Evolutionary conservation across 179 eudicot genomes (phyloP).

Genomic region (Silene coronaria): DNA sequence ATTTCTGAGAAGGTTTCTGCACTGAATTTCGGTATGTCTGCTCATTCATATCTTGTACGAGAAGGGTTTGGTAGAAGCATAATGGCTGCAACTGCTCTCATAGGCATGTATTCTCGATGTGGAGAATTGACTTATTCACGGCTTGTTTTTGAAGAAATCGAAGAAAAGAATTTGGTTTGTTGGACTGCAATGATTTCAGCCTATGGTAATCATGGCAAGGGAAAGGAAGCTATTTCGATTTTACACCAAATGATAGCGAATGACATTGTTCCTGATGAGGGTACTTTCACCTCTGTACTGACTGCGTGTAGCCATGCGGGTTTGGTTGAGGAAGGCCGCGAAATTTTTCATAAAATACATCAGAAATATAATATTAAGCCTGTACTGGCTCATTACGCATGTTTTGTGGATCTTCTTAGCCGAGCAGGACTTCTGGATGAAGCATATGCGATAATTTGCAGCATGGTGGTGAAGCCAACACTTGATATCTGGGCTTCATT

Average conservation of each 20-base stretch:
- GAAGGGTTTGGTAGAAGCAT: conserved; percentile 23
- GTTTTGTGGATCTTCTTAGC: conserved; percentile 27
- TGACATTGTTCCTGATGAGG: conserved; percentile 19
- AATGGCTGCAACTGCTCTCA: conserved; percentile 26
- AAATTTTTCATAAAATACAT: conserved; percentile 14
- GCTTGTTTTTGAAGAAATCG: conserved; percentile 20
- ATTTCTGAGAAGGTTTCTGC: conserved; percentile 31
- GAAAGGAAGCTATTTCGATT: conserved; percentile 17
- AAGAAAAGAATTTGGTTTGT: conserved; percentile 28
- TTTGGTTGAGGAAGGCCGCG: conserved; percentile 19
- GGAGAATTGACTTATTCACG: conserved; percentile 18
- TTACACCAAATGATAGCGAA: conserved; percentile 12
- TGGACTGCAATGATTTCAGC: conserved; percentile 28
- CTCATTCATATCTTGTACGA: conserved; percentile 23
- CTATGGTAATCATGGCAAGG: conserved; percentile 20
- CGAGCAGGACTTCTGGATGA: conserved; percentile 25
- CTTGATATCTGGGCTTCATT: conserved; percentile 22
- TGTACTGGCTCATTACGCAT: conserved; percentile 20
- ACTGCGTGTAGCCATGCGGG: conserved; percentile 26
- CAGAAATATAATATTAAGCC: conserved; percentile 14
- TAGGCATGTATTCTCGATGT: conserved; percentile 21
- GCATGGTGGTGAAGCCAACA: conserved; percentile 23
- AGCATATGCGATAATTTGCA: conserved; percentile 21
- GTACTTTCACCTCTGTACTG: conserved; percentile 13
- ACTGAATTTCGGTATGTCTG: conserved; percentile 27